Percentiles rank a stretch among this genome's conserved stretches.
phyloP scores from a whole-genome alignment of 305 asterid genomes.

The Striga hermonthica region DNA sequence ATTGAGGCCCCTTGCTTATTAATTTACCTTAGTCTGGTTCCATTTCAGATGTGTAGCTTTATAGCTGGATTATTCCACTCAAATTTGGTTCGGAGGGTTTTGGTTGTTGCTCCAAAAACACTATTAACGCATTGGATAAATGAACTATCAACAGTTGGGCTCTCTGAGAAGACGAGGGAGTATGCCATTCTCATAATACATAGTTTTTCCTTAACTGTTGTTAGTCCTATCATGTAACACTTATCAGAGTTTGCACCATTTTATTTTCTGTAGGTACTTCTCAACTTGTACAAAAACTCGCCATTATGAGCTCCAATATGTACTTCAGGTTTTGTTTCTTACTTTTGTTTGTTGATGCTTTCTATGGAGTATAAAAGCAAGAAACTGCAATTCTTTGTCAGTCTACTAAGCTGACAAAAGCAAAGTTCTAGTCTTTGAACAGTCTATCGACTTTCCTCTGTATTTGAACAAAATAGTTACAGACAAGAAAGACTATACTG shows the following conservation, averaged over 20 bases:
- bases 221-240: constrained; percentile 6
- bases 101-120: constrained; percentile 92
- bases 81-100: constrained; percentile 60
- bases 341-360: constrained; percentile 21
- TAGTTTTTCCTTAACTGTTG: constrained; percentile 17
- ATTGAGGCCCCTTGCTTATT: neutral
- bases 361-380: constrained; percentile 15
- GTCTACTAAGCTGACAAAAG: constrained; percentile 13
- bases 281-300: constrained; percentile 60
- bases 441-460: constrained; percentile 17
- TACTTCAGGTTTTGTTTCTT: constrained; percentile 66
- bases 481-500: neutral
- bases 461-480: constrained; percentile 13
- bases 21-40: constrained; percentile 20
- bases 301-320: constrained; percentile 83
- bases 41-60: constrained; percentile 72
- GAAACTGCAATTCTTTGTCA: constrained; percentile 22
- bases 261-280: constrained; percentile 60
- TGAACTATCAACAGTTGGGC: constrained; percentile 83
- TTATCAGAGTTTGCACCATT: constrained; percentile 14
- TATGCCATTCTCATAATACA: constrained; percentile 35
- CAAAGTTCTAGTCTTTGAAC: constrained; percentile 3
- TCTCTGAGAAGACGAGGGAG: constrained; percentile 73
- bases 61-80: constrained; percentile 78
- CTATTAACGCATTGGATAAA: constrained; percentile 83